Base-by-base conservation (phyloP, 2,329 filamentous ascomycete genomes). In the Harringtonia aguacate region DNA sequence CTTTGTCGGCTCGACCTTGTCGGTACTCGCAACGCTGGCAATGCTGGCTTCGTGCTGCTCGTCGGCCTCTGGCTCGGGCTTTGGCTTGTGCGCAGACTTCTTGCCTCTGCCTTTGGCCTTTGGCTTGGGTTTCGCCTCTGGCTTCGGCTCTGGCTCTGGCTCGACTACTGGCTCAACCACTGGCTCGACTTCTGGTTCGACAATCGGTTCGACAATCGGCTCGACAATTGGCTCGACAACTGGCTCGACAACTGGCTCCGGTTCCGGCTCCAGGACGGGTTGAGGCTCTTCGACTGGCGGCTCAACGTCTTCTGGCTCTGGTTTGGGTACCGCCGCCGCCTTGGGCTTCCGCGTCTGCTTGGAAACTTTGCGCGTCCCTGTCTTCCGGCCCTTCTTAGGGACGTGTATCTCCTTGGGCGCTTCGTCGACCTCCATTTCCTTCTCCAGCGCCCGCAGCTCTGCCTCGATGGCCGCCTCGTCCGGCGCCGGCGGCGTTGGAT, bases 371-470 rank as follows among this genome's bases (percentile, higher is more conserved):
- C 67, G 67, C 4, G 65, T 60, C n/a, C 59, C 67, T 8, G 68
- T 56, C 52, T 77, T 77, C 39, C 70, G 69, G 22, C 69, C 71
- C 55, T 74, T 77, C 58, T 77, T 77, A 4, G 71, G 65, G 12
- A 71, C 61, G 5, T 63, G 58, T 0, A 72, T 53, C 34, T 70
- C 65, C 12, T 31, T 22, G 35, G 27, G 15, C 41, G 15, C 24
- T 28, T 42, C 20, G 24, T 47, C 41, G 60, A 45, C 52, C 21
- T 65, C 60, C 65, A 74, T 71, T 45, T 76, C 69, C 17, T 63
- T 61, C 46, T 74, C 66, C 10, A 78, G 58, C 5, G 65, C 63
- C 39, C 54, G 61, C 6, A 77, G 56, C 44, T 78, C 74, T 9
- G 68, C 68, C 6, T 77, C 68, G 4, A 77, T 59, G 6, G 60